Conservation (phyloP, 2,329 filamentous ascomycete species). For the Diaporthe aspalathi region DNA sequence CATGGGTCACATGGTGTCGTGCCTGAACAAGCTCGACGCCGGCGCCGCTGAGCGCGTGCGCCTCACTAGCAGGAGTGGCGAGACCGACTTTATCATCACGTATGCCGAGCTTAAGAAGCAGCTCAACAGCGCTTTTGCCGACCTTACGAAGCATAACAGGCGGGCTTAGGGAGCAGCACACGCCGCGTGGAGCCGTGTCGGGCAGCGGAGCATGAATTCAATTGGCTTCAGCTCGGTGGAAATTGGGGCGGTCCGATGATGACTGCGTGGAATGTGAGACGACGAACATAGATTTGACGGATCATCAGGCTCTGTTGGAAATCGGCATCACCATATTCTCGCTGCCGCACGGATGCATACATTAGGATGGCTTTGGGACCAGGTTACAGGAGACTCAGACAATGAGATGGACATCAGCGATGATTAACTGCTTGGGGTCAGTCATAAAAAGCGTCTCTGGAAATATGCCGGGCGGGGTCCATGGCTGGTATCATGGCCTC, state of each 20-base stretch:
- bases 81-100: constrained; percentile 87
- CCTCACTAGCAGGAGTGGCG: constrained; percentile 88
- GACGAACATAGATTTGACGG: not conserved
- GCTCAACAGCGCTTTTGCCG: constrained; percentile 66
- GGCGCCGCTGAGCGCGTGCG: constrained; percentile 88
- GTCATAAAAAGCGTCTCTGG: not conserved
- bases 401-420: not conserved
- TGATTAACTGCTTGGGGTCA: not conserved
- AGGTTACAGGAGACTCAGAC: not conserved
- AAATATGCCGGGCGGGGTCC: not conserved
- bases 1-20: constrained; percentile 86
- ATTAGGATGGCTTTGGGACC: not conserved
- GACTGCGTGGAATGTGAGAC: not conserved
- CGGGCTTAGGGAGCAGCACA: constrained; percentile 30
- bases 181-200: too few species aligned
- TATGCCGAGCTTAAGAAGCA: constrained; percentile 88
- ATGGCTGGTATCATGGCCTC: not conserved
- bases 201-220: not conserved
- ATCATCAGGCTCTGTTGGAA: not conserved
- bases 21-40: constrained; percentile 92
- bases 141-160: constrained; percentile 61
- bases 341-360: not conserved
- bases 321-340: not conserved
- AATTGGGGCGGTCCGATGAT: not conserved
- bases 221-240: not conserved